Percentiles rank a stretch among this genome's conserved stretches.
Conservation (phyloP, 306 rosid species). For the Quercus gilva region DNA sequence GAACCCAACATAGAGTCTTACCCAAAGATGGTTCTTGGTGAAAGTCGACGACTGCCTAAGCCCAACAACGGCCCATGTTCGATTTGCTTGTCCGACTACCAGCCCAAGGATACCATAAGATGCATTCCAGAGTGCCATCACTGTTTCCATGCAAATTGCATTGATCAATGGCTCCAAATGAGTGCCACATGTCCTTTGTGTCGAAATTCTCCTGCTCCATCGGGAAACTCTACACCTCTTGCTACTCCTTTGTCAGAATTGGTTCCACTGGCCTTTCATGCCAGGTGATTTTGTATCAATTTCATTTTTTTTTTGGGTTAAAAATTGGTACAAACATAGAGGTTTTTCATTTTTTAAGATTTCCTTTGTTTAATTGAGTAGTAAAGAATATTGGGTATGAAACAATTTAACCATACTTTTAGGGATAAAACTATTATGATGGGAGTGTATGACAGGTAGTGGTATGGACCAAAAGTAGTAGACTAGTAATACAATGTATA, state of each 20-base stretch:
- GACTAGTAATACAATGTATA: no score
- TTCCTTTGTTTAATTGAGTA: background rate
- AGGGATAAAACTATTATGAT: no score
- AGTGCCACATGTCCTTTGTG: slow-evolving; percentile 66
- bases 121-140: slow-evolving; percentile 63
- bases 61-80: slow-evolving; percentile 54
- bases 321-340: background rate
- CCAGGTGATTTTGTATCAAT: slow-evolving; percentile 36
- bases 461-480: no score
- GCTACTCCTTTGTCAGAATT: slow-evolving; percentile 45
- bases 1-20: slow-evolving; percentile 43
- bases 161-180: slow-evolving; percentile 58
- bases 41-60: slow-evolving; percentile 44
- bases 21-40: slow-evolving; percentile 54
- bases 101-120: slow-evolving; percentile 43
- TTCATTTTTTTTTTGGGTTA: background rate
- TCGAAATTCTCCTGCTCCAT: slow-evolving; percentile 63
- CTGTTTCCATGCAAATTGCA: slow-evolving; percentile 57
- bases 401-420: background rate
- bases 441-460: no score
- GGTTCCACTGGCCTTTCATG: slow-evolving; percentile 54
- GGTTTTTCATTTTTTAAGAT: background rate
- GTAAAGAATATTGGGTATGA: background rate
- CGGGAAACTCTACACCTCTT: slow-evolving; percentile 30
- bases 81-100: slow-evolving; percentile 52